Evolutionary conservation across 257 asterid genomes (phyloP).

Genomic region (Solanum phureja): DNA sequence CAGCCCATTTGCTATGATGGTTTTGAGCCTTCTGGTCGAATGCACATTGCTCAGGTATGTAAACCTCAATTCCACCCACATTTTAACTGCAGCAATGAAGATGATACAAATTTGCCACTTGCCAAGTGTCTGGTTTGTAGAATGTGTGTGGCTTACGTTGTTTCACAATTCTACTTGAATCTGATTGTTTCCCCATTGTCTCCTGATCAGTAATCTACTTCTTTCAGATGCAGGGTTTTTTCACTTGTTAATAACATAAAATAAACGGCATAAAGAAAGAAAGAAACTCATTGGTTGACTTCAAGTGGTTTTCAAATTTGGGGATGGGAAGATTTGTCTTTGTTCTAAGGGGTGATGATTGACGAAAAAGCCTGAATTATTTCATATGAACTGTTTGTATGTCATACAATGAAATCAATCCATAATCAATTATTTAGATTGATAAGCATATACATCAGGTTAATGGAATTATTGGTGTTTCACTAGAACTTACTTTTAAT

Average conservation of each 20-base stretch:
- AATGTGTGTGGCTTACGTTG: neutral
- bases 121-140: neutral
- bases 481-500: neutral
- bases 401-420: neutral
- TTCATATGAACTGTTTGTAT: neutral
- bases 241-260: neutral
- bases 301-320: neutral
- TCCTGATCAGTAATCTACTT: neutral
- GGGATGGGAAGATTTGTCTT: neutral
- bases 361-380: neutral
- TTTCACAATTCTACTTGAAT: neutral
- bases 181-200: neutral
- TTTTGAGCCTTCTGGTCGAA: conserved; percentile 90
- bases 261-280: neutral
- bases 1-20: conserved; percentile 78
- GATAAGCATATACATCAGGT: neutral
- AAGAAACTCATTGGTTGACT: neutral
- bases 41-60: conserved; percentile 92
- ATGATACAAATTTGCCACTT: neutral
- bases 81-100: neutral
- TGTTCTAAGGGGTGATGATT: neutral
- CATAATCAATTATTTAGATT: neutral
- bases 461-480: neutral
- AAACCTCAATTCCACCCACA: neutral
- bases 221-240: neutral